Conservation (phyloP, 2,329 filamentous ascomycete species). For the Aspergillus sp. region DNA sequence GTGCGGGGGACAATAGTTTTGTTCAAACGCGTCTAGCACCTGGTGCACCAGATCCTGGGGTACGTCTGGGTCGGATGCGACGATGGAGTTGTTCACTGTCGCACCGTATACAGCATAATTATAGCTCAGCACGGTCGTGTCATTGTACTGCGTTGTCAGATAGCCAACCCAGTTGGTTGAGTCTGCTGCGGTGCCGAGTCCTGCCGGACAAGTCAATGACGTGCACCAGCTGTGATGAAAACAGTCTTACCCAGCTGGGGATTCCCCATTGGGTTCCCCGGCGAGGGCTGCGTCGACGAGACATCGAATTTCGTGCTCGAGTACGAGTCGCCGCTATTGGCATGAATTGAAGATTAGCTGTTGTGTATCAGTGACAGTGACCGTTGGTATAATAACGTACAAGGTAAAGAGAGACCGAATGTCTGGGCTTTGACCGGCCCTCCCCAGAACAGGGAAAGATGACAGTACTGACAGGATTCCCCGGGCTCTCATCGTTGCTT, state of each 20-base stretch:
- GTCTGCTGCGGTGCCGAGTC: slow-evolving; percentile 3
- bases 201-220: neutral
- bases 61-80: neutral
- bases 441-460: neutral
- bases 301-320: slow-evolving; percentile 6
- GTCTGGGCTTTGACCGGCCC: neutral
- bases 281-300: neutral
- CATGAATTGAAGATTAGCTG: neutral
- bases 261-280: slow-evolving; percentile 5
- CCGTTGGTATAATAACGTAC: neutral
- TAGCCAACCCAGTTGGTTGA: slow-evolving; percentile 12
- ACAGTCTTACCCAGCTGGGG: neutral
- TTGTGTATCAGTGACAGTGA: neutral
- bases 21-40: neutral
- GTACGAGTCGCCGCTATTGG: slow-evolving; percentile 8
- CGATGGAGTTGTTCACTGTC: slow-evolving; percentile 3
- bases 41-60: slow-evolving; percentile 5
- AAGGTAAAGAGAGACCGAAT: neutral
- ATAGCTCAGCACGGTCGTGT: slow-evolving; percentile 2
- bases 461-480: neutral
- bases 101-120: slow-evolving; percentile 10
- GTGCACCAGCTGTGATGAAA: too few species aligned
- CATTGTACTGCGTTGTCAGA: slow-evolving; percentile 3
- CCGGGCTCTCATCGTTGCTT: neutral
- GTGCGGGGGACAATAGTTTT: neutral